Evolutionary conservation across 2,329 filamentous ascomycete species (phyloP), one percentile per base, ranked within the genome.

Genomic region (Penicillium paneum): DNA sequence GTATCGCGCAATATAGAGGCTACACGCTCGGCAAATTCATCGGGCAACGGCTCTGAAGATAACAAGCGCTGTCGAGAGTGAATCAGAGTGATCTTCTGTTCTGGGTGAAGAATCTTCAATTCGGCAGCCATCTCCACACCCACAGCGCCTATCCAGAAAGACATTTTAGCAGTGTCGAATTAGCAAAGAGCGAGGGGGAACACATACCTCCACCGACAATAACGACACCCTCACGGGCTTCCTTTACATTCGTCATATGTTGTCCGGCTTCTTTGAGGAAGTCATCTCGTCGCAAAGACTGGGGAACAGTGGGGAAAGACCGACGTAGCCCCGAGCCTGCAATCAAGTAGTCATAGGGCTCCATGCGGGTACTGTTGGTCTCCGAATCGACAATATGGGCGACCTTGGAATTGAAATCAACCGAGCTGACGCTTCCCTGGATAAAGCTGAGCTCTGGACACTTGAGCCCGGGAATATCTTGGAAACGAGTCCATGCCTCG

Each of bases 111-210:
- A 42, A 82, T 70, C 72, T 91, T 92, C 50, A 92, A 76, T 74
- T 94, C 89, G 1, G 87, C 84, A 0, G 90, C 88, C 80, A 93
- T 91, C 69, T 93, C 89, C 51, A 92, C 85, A 8, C 90, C 90
- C 1, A 92, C 89, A 7, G 89, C 90, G 46, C 88, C 81, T 83
- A 53, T 41, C 32, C 10, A 44, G 32, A 38, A 19, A 21, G 40
- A 19, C 46, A 21, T 12, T 12, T 39, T 10, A 15, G 11, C 12
- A 32, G 10, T n/a, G 3, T 11, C 4, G n/a, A 3, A n/a, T 12
- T 17, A 11, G 0, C 1, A 15, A 13, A 28, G 8, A 5, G n/a
- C 13, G 8, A 15, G 2, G 5, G 15, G 39, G 26, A 3, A 1
- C 12, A 48, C 59, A 12, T 53, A 80, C 80, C 84, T 59, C 89